Percentiles rank a stretch among this genome's conserved stretches.
Conservation (phyloP, 2,329 filamentous ascomycete species). For the Pseudopithomyces chartarum region DNA sequence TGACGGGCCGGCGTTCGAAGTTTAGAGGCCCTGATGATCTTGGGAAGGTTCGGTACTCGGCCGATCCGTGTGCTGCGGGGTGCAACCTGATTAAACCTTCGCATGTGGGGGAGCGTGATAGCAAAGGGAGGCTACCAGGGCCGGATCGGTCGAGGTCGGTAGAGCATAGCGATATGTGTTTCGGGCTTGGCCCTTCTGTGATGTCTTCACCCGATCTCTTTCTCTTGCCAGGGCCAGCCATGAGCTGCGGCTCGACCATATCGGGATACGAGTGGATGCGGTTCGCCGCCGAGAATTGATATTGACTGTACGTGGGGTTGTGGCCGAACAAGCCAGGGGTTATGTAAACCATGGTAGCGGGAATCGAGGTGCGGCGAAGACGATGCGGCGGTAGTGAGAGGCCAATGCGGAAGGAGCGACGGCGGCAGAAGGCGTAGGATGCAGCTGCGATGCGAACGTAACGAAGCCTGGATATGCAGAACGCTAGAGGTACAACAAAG, state of each 20-base stretch:
- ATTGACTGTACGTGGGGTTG: conserved; percentile 16
- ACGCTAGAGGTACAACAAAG: background rate
- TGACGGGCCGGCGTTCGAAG: conserved; percentile 34
- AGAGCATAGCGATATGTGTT: conserved; percentile 6
- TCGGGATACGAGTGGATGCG: conserved; percentile 15
- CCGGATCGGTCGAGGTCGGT: conserved; percentile 5
- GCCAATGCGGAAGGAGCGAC: conserved; percentile 12
- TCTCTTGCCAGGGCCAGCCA: conserved; percentile 35
- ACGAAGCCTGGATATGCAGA: background rate
- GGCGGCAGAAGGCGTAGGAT: conserved; percentile 13
- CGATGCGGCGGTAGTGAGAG: conserved; percentile 9
- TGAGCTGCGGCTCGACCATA: conserved; percentile 26
- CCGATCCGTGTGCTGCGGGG: conserved; percentile 19
- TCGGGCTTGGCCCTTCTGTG: conserved; percentile 17
- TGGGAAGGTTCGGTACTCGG: conserved; percentile 13
- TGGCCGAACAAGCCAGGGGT: conserved; percentile 42
- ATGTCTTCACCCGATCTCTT: conserved; percentile 26
- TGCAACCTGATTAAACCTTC: conserved; percentile 18
- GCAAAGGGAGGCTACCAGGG: conserved; percentile 8
- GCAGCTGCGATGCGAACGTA: background rate
- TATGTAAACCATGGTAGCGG: conserved; percentile 41
- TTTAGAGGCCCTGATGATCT: conserved; percentile 10
- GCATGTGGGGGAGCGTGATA: conserved; percentile 19
- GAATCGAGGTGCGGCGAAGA: conserved; percentile 15
- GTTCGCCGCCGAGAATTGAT: conserved; percentile 8